These are phyloP conservation scores for Cichorium intybus DNA, from an alignment of 140 eudicot species.

Conservation along the genomic window DNA sequence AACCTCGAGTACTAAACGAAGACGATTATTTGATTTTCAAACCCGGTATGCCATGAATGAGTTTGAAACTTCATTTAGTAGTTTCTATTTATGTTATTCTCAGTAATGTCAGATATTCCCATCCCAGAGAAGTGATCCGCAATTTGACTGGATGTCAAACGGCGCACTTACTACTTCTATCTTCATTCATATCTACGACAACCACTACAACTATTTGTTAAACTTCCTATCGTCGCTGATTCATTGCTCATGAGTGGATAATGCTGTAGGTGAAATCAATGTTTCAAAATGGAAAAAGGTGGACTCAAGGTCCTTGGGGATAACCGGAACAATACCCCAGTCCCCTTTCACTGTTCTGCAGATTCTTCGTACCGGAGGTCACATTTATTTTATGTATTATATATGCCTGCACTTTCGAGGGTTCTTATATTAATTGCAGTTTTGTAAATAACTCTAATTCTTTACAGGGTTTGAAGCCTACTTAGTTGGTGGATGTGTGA, in stretches of 20 bases:
- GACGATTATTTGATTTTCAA: constrained; percentile 13
- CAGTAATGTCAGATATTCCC: background rate
- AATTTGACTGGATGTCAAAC: background rate
- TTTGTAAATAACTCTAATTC: background rate
- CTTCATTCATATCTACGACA: background rate
- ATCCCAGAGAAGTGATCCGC: background rate
- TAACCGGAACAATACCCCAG: constrained; percentile 37
- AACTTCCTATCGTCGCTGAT: background rate
- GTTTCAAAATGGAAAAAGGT: constrained; percentile 53
- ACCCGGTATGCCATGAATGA: constrained; percentile 28
- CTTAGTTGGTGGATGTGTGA: constrained; percentile 97
- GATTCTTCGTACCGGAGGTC: constrained; percentile 57
- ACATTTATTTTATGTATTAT: background rate
- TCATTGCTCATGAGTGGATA: background rate
- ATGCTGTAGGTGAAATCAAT: constrained; percentile 34
- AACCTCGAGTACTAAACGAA: constrained; percentile 12
- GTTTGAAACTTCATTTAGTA: background rate
- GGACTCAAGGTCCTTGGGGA: constrained; percentile 58
- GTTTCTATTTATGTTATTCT: background rate
- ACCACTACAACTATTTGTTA: background rate
- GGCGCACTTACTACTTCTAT: background rate
- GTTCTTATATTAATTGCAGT: background rate
- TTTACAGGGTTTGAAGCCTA: constrained; percentile 73
- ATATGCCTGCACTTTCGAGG: background rate
- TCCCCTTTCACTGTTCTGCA: constrained; percentile 57